Evolutionary conservation across 1,284 basidiomycete genomes (phyloP).

Genomic region (Leccinum laetum): DNA sequence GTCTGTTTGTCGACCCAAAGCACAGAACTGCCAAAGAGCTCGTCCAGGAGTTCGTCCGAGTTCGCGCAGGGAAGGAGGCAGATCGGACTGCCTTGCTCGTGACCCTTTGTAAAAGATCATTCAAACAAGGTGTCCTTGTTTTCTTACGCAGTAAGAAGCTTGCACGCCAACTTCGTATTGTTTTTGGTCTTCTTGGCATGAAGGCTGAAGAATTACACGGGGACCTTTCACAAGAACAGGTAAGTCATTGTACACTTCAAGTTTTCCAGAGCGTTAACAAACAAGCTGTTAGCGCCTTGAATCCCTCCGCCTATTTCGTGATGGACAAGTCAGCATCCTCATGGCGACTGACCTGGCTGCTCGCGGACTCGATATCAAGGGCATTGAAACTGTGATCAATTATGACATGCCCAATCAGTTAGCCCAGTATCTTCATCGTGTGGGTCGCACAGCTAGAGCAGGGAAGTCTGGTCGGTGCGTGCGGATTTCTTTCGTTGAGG

Average conservation of each 20-base stretch:
- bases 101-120: slow-evolving; percentile 85
- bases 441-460: slow-evolving; percentile 95
- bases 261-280: slow-evolving; percentile 5
- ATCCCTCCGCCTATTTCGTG: slow-evolving; percentile 86
- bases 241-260: slow-evolving; percentile 34
- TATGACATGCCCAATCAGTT: slow-evolving; percentile 97
- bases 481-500: slow-evolving; percentile 3
- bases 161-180: slow-evolving; percentile 94
- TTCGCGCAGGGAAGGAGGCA: slow-evolving; percentile 75
- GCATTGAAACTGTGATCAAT: slow-evolving; percentile 97
- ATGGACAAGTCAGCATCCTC: slow-evolving; percentile 84
- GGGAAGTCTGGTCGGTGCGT: slow-evolving; percentile 87
- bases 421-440: slow-evolving; percentile 94
- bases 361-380: slow-evolving; percentile 96
- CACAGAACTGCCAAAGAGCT: slow-evolving; percentile 87
- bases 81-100: slow-evolving; percentile 86
- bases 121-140: slow-evolving; percentile 84
- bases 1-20: slow-evolving; percentile 96
- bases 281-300: slow-evolving; percentile 65
- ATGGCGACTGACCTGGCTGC: slow-evolving; percentile 97
- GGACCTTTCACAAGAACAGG: slow-evolving; percentile 94
- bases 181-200: slow-evolving; percentile 89
- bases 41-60: slow-evolving; percentile 93
- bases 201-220: slow-evolving; percentile 94
- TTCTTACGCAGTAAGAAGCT: slow-evolving; percentile 97